Evolutionary conservation across 225 moss, liverwort and hornwort genomes (phyloP), one percentile per base, ranked within the genome.

Genomic region (Straminergon stramineum): DNA sequence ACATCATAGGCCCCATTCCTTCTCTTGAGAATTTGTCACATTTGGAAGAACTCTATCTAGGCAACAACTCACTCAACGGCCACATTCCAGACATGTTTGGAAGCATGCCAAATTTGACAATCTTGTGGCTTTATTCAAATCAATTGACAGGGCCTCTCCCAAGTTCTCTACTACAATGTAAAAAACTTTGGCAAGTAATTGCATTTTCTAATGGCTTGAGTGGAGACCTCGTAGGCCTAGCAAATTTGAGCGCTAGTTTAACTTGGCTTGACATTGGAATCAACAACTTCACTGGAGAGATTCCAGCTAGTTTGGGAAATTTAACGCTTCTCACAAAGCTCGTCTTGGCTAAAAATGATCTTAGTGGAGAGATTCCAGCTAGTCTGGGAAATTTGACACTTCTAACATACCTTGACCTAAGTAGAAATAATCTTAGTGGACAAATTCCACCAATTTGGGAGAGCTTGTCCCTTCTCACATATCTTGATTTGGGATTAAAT

Each of bases 261-360:
- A 23, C 2, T 0, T 41, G 8, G 71, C 4, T 71, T 41, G 71
- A 71, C 8, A 14, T 41, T 71, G 73, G 27, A 9, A 3, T 0
- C 43, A 45, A 45, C 3, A 73, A 45, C 43, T 73, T 73, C 0
- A 43, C 3, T 74, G 10, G 28, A 74, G 17, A 39, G 14, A 68
- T 21, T 21, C 6, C 6, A 3, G 1, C 12, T 2, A 37, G 1
- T 68, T 6, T 37, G 37, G 21, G 4, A 68, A 20, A 37, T 67
- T 3, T 67, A 3, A 67, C 2, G 10, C 6, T 67, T 35, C 17
- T 67, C 5, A 64, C 31, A 64, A 2, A 15, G 7, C 14, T 64
- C 4, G 0, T 0, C 16, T 1, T 31, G 7, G 3, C 0, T 31
- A 2, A 3, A 7, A 64, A 16, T 64, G 8, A 14, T 13, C 17